Evolutionary conservation across 805 yeast species (phyloP).

Genomic region (Wickerhamiella allomyrinae): DNA sequence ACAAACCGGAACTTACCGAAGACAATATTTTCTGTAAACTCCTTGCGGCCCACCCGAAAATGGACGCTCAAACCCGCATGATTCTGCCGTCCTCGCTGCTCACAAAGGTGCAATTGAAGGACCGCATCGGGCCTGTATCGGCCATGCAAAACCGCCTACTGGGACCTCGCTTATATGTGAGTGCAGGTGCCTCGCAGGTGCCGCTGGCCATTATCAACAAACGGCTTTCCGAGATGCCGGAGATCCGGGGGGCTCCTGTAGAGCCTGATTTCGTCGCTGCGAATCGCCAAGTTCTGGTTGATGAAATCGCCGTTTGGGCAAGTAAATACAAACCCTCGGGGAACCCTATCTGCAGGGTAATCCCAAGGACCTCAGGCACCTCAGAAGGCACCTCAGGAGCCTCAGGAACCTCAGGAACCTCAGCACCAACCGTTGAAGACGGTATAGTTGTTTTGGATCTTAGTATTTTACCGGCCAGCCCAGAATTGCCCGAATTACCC

Average conservation of each 20-base stretch:
- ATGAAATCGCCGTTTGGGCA: not conserved
- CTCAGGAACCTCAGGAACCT: no score
- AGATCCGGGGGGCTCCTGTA: not conserved
- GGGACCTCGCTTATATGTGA: not conserved
- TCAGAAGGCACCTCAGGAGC: no score
- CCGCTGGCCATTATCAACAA: not conserved
- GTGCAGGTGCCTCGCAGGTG: not conserved
- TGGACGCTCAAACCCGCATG: conserved; percentile 26
- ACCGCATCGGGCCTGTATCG: not conserved
- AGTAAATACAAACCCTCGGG: not conserved
- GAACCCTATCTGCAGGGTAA: not conserved
- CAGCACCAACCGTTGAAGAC: not conserved
- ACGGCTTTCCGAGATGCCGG: not conserved
- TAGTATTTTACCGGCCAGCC: no score
- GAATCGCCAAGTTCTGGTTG: not conserved
- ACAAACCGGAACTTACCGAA: conserved; percentile 13
- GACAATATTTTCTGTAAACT: conserved; percentile 28
- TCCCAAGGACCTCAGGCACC: no score
- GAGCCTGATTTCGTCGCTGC: not conserved
- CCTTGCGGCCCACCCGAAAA: conserved; percentile 32
- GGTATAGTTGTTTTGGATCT: not conserved
- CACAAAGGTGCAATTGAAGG: conserved; percentile 19
- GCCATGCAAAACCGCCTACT: not conserved
- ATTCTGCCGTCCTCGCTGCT: conserved; percentile 30
- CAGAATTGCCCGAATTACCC: no score